phyloP scores from a whole-genome alignment of 1,284 basidiomycete genomes.

The Ceratobasidium sp. region DNA sequence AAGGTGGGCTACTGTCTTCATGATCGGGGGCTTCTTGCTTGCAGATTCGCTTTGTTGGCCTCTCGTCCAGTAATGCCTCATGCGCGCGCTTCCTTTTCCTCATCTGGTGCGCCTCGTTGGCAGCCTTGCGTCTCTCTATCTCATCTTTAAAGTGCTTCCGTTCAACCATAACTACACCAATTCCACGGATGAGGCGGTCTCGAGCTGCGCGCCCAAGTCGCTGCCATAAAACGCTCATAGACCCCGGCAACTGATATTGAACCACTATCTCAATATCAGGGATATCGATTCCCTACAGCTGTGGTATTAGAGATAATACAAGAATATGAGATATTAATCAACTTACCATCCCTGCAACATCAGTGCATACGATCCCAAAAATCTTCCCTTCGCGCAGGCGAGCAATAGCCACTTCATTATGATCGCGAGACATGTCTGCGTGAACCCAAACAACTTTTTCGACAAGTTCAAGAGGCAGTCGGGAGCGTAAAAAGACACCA shows the following conservation, averaged over 20 bases:
- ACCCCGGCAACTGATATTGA: conserved; percentile 10
- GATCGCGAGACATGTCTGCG: conserved; percentile 23
- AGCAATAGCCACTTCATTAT: not conserved
- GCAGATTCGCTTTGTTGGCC: not conserved
- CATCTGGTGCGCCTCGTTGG: not conserved
- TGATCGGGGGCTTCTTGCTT: too few species aligned
- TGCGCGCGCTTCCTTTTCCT: not conserved
- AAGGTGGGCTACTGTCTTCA: not conserved
- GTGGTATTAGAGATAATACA: not conserved
- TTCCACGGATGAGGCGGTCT: not conserved
- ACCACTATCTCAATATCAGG: conserved; percentile 15
- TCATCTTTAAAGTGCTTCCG: conserved; percentile 4
- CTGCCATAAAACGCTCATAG: not conserved
- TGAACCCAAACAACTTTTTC: conserved; percentile 25
- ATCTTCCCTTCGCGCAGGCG: not conserved
- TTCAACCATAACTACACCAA: not conserved
- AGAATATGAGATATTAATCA: not conserved
- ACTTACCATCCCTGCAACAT: conserved; percentile 31
- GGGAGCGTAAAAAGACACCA: not conserved
- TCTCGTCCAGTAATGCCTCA: not conserved
- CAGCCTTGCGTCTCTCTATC: not conserved
- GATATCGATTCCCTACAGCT: conserved; percentile 23
- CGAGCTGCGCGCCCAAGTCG: not conserved
- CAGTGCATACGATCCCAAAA: conserved; percentile 33
- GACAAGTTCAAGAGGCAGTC: conserved; percentile 10